Evolutionary conservation across 768 basidiomycete species (phyloP), one percentile per base, ranked within the genome.

Genomic region (Botryobasidium botryosum): DNA sequence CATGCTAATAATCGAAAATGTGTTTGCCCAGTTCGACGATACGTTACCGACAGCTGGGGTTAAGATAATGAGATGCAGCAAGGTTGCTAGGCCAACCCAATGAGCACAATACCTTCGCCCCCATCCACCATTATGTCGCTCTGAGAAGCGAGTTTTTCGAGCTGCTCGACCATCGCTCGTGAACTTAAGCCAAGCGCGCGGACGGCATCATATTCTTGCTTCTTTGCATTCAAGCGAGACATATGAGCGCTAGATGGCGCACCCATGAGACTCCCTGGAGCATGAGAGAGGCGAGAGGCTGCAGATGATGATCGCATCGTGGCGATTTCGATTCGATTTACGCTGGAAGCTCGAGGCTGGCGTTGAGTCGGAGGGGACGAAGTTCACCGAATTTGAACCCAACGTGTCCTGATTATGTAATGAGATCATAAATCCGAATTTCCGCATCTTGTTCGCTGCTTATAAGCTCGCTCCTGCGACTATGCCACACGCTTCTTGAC

Each of bases 111-210:
- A 61, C 61, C 60, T 39, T 60, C 54, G 17, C 61, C 62, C 8
- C 62, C 62, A 53, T 62, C 61, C 18, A 60, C 61, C 59, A 62
- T 62, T 26, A 59, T 49, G 27, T 60, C 54, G 24, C 58, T 55
- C 56, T 61, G 59, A 49, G 54, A 56, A 3, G 60, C 61, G 27
- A 63, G 42, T 36, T 58, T 56, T 41, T 61, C 59, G 17, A 61
- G 55, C 35, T 55, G 44, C 45, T 50, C 45, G 24, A 61, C 39
- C 27, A 63, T 47, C 23, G 53, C 51, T 18, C 47, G 54, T 10
- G 55, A 55, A 8, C 59, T 56, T 39, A 59, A 54, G 21, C 50
- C 48, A 15, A 63, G 46, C 13, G 57, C 58, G 46, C 57, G 53
- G 35, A 63, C 43, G 2, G 57, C 57, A 12, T 59, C 57, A 51